Percentiles rank a stretch among this genome's conserved stretches.
Evolutionary conservation across 2,329 filamentous ascomycete species (phyloP).

Genomic region (Grosmannia huntii): DNA sequence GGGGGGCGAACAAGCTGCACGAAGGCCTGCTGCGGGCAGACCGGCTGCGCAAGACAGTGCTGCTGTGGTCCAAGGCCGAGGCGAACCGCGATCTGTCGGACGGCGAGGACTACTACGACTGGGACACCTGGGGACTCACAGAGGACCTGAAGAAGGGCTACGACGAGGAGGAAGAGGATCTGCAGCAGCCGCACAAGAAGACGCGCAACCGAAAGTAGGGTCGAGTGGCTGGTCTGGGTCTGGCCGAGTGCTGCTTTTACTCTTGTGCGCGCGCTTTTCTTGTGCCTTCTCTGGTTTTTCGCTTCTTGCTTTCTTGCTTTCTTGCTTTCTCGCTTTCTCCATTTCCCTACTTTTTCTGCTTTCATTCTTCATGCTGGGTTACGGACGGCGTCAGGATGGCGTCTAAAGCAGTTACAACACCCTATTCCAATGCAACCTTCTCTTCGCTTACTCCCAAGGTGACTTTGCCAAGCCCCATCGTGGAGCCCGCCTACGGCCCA

Average conservation of each 20-base stretch:
- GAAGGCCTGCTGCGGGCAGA: slow-evolving; percentile 61
- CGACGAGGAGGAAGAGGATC: slow-evolving; percentile 71
- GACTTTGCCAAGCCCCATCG: no score
- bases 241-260: no score
- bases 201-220: slow-evolving; percentile 39
- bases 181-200: slow-evolving; percentile 44
- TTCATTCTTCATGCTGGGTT: not conserved
- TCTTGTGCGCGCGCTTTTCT: no score
- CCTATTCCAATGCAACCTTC: no score
- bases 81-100: slow-evolving; percentile 69
- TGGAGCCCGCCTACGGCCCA: no score
- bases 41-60: slow-evolving; percentile 56
- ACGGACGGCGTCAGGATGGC: no score
- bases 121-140: slow-evolving; percentile 62
- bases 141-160: slow-evolving; percentile 71
- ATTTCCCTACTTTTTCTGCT: no score
- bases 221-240: no score
- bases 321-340: not conserved
- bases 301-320: not conserved
- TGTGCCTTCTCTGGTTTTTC: no score
- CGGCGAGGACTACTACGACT: slow-evolving; percentile 82
- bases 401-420: no score
- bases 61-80: slow-evolving; percentile 67
- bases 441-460: no score
- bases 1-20: slow-evolving; percentile 54